Evolutionary conservation across 2,329 filamentous ascomycete genomes (phyloP), one percentile per base, ranked within the genome.

Genomic region (Curvularia sp.): DNA sequence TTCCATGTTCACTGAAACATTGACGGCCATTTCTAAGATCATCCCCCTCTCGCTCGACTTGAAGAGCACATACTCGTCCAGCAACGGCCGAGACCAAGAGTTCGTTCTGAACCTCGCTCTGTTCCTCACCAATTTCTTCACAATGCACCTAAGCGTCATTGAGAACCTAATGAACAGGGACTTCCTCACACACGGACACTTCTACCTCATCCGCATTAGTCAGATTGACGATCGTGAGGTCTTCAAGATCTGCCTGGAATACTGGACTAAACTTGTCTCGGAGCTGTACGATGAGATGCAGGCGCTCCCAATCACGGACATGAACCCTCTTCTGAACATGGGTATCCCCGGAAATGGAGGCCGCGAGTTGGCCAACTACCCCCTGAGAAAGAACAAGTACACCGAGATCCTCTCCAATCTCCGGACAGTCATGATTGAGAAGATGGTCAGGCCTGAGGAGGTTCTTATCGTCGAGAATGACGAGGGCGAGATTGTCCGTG

Each of bases 231-330:
- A 99, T 74, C 89, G 95, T 53, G 95, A 99, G 78, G 97, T 99
- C 65, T 99, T 99, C 87, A 99, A 99, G 84, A 99, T 99, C 73
- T 96, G 92, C 76, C 83, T 99, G 62, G 96, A 99, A 77, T 99
- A 99, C 81, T 99, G 95, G 95, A 95, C 96, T 36, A 98, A 97
- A 80, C 85, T 98, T 49, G 96, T 99, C 6, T 94, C 96, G 73
- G 95, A 98, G 79, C 86, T 99, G 21, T 99, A 98, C 76, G 95
- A 99, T 76, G 95, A 99, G 82, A 97, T 98, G 93, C 95, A 99
- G 79, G 87, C 93, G 64, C 87, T 98, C 3, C 96, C 95, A 7
- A 91, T 98, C 67, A 93, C 91, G 51, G 95, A 99, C 70, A 83
- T 95, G 70, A 97, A 97, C 76, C 93, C 95, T 10, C 84, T 99